Evolutionary conservation across 129 eudicot species (phyloP).

Genomic region (Sambucus nigra): DNA sequence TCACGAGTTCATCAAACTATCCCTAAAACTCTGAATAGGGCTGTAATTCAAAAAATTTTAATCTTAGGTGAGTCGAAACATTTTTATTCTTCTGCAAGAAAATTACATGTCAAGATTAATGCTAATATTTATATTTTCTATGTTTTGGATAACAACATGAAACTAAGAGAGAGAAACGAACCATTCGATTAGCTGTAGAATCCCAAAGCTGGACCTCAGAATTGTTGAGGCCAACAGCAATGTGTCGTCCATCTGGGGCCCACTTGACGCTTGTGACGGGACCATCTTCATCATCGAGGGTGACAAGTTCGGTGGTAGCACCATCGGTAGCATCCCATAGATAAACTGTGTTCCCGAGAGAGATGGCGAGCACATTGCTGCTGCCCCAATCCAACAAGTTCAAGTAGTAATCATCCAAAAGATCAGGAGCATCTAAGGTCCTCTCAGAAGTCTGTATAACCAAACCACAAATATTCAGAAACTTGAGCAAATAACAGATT

Average conservation of each 20-base stretch:
- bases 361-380: conserved; percentile 82
- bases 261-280: conserved; percentile 86
- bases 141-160: no score
- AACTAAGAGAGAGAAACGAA: conserved; percentile 8
- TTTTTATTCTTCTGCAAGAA: neutral
- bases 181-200: conserved; percentile 59
- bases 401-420: conserved; percentile 73
- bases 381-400: conserved; percentile 85
- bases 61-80: no score
- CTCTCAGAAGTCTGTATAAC: conserved; percentile 72
- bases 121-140: no score
- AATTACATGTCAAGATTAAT: no score
- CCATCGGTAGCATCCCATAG: conserved; percentile 85
- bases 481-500: neutral
- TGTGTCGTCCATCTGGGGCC: conserved; percentile 81
- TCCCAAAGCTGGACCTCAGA: conserved; percentile 94
- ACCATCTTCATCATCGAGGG: conserved; percentile 66
- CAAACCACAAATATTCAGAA: conserved; percentile 2
- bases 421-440: conserved; percentile 86
- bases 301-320: conserved; percentile 62
- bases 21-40: no score
- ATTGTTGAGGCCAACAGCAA: conserved; percentile 68
- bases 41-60: no score
- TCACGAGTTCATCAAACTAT: no score
- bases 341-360: conserved; percentile 65